These are phyloP conservation scores for Debaryomycetaceae sp. DNA, from an alignment of 1,139 yeast genomes.

Conservation along the genomic window DNA sequence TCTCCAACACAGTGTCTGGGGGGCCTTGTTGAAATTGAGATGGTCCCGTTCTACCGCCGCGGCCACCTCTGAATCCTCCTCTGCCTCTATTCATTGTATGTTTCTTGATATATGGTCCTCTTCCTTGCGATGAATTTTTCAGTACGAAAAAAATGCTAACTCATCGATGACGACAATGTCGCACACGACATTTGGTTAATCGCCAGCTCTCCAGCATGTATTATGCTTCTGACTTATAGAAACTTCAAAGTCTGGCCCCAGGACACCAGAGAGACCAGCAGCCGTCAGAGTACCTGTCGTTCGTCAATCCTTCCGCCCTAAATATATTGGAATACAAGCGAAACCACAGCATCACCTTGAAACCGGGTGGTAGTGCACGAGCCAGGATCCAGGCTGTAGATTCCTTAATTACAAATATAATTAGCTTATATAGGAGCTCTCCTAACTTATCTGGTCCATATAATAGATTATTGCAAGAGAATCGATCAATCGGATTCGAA, in stretches of 20 bases:
- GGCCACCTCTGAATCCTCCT: constrained; percentile 71
- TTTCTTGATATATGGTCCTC: constrained; percentile 1
- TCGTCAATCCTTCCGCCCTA: too few relatives aligned
- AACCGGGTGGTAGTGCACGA: background rate
- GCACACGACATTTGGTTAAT: background rate
- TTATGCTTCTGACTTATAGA: too few relatives aligned
- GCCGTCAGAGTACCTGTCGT: too few relatives aligned
- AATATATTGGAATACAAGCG: too few relatives aligned
- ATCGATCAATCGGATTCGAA: background rate
- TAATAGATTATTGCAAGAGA: background rate
- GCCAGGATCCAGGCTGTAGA: background rate
- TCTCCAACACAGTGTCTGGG: constrained; percentile 89
- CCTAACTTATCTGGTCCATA: background rate
- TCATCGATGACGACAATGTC: constrained; percentile 10
- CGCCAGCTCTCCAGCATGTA: too few relatives aligned
- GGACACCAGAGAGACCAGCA: too few relatives aligned
- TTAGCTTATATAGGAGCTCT: background rate
- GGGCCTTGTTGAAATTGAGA: constrained; percentile 72
- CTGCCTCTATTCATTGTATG: constrained; percentile 55
- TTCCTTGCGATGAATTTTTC: background rate
- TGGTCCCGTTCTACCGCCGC: constrained; percentile 57
- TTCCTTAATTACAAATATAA: background rate
- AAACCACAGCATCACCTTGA: background rate
- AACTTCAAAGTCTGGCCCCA: too few relatives aligned
- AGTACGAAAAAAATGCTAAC: constrained; percentile 8